Conservation (phyloP, 805 yeast genomes). For the Vanderwaltozyma tropicalis region DNA sequence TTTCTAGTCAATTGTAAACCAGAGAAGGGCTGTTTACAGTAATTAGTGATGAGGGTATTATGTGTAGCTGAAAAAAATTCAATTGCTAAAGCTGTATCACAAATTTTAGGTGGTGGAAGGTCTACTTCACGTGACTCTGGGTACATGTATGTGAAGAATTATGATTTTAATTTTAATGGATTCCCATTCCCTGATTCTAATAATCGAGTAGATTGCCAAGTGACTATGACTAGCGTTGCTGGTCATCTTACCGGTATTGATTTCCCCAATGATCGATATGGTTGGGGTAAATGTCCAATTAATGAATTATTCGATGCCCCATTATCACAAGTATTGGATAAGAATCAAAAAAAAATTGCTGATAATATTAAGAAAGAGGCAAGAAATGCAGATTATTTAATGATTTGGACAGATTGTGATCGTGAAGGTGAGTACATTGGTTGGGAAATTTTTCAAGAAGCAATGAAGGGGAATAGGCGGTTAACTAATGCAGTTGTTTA, state of each 20-base stretch:
- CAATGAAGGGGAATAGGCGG: conserved; percentile 33
- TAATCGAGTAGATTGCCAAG: conserved; percentile 53
- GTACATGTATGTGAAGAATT: conserved; percentile 64
- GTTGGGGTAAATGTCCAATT: conserved; percentile 60
- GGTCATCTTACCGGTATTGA: conserved; percentile 71
- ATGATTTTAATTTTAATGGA: conserved; percentile 53
- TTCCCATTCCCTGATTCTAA: conserved; percentile 37
- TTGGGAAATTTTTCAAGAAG: conserved; percentile 67
- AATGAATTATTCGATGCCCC: conserved; percentile 66
- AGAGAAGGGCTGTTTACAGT: too few relatives aligned
- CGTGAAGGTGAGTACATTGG: conserved; percentile 94
- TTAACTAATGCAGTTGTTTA: conserved; percentile 41
- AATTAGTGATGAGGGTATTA: conserved; percentile 49
- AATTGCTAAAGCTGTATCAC: conserved; percentile 69
- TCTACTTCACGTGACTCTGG: conserved; percentile 37
- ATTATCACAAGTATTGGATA: conserved; percentile 33
- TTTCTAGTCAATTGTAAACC: too few relatives aligned
- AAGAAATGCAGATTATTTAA: conserved; percentile 45
- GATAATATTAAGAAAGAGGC: conserved; percentile 62
- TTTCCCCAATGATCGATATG: conserved; percentile 38
- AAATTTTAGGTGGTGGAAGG: conserved; percentile 66
- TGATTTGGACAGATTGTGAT: conserved; percentile 99
- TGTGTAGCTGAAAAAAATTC: conserved; percentile 98
- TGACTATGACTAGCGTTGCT: conserved; percentile 85
- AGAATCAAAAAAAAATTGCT: conserved; percentile 40